Evolutionary conservation across 2,329 filamentous ascomycete genomes (phyloP).

Genomic region (Colletotrichum trifolii): DNA sequence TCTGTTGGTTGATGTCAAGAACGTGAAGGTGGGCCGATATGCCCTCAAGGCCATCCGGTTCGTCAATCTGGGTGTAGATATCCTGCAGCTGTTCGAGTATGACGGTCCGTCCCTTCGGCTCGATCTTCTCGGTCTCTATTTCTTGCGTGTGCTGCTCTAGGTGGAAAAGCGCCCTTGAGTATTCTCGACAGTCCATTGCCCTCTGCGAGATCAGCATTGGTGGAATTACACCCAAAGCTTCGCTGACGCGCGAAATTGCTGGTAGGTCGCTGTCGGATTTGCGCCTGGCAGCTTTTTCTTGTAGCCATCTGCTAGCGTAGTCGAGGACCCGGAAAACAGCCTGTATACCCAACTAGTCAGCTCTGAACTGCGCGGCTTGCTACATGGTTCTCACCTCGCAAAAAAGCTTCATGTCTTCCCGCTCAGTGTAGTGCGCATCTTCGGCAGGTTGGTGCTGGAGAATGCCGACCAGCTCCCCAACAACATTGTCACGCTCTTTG

Average conservation of each 20-base stretch:
- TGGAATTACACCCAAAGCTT: slow-evolving; percentile 72
- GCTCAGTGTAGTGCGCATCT: slow-evolving; percentile 67
- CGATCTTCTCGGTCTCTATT: slow-evolving; percentile 56
- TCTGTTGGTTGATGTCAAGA: slow-evolving; percentile 92
- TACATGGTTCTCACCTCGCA: slow-evolving; percentile 77
- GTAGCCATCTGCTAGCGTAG: slow-evolving; percentile 90
- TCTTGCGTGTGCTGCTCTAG: slow-evolving; percentile 87
- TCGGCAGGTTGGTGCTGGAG: slow-evolving; percentile 69
- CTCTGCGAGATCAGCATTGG: slow-evolving; percentile 79
- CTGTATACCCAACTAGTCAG: slow-evolving; percentile 53
- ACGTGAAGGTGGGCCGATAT: slow-evolving; percentile 89
- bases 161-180: slow-evolving; percentile 90
- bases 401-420: slow-evolving; percentile 83
- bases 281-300: slow-evolving; percentile 70
- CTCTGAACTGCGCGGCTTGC: background rate
- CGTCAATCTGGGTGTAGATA: slow-evolving; percentile 97
- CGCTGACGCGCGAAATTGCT: slow-evolving; percentile 61
- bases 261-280: slow-evolving; percentile 56
- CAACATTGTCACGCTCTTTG: slow-evolving; percentile 71
- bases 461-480: slow-evolving; percentile 79
- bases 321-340: slow-evolving; percentile 91
- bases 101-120: slow-evolving; percentile 66
- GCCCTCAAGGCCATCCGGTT: slow-evolving; percentile 95
- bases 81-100: slow-evolving; percentile 85
- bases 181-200: slow-evolving; percentile 94